Percentiles rank a stretch among this genome's conserved stretches.
These are phyloP conservation scores for Begonia peltatifolia DNA, from an alignment of 306 rosid genomes.

Conservation along the genomic window DNA sequence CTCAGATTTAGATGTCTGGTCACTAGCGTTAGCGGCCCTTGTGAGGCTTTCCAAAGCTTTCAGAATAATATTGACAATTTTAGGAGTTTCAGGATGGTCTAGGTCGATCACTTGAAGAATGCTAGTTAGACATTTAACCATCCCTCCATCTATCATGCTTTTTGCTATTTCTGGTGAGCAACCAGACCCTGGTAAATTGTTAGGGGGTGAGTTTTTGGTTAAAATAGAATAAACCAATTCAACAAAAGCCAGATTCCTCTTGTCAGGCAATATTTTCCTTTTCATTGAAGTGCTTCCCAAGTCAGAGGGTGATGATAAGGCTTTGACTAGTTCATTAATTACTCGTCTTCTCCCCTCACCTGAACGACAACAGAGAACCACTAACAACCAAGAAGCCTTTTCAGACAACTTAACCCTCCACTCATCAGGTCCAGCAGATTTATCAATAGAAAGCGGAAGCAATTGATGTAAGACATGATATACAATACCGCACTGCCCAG, in stretches of 20 bases:
- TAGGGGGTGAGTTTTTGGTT: slow-evolving; percentile 82
- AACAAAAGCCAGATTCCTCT: slow-evolving; percentile 66
- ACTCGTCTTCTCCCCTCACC: slow-evolving; percentile 93
- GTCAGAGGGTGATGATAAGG: slow-evolving; percentile 44
- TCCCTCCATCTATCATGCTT: slow-evolving; percentile 95
- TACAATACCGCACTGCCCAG: slow-evolving; percentile 60
- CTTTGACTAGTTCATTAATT: slow-evolving; percentile 74
- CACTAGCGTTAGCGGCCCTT: slow-evolving; percentile 93
- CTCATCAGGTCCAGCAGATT: slow-evolving; percentile 91
- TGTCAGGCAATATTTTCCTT: slow-evolving; percentile 61
- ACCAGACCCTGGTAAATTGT: slow-evolving; percentile 85
- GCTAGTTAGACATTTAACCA: slow-evolving; percentile 70
- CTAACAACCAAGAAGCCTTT: slow-evolving; percentile 87
- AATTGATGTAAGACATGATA: slow-evolving; percentile 65
- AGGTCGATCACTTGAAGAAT: slow-evolving; percentile 85
- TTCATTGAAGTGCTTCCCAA: slow-evolving; percentile 48
- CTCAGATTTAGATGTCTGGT: slow-evolving; percentile 66
- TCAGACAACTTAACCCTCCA: slow-evolving; percentile 95
- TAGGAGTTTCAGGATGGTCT: slow-evolving; percentile 97
- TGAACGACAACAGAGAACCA: slow-evolving; percentile 90
- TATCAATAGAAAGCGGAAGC: slow-evolving; percentile 67
- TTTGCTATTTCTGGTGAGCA: slow-evolving; percentile 93
- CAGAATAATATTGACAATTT: slow-evolving; percentile 75
- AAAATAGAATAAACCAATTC: slow-evolving; percentile 80
- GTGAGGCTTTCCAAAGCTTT: slow-evolving; percentile 86